Conservation (phyloP, 495 filamentous ascomycete genomes). For the Filosporella fistucella region DNA sequence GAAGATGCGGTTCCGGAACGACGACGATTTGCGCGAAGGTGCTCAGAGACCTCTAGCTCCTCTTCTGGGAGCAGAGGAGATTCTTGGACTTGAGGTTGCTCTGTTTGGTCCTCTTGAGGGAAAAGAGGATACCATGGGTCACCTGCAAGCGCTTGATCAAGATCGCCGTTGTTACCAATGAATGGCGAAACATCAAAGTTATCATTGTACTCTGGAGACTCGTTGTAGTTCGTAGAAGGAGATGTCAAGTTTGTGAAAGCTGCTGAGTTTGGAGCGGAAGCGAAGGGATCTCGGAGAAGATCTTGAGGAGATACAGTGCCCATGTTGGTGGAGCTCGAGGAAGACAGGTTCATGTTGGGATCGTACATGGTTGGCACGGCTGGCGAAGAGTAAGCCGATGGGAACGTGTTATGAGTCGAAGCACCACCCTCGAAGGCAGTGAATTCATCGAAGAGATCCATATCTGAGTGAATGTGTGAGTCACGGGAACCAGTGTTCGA, state of each 20-base stretch:
- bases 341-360: constrained; percentile 34
- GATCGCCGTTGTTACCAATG: constrained; percentile 41
- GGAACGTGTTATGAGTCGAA: constrained; percentile 23
- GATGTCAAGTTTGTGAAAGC: constrained; percentile 84
- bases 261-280: constrained; percentile 76
- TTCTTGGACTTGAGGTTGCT: constrained; percentile 24
- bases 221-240: constrained; percentile 68
- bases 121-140: constrained; percentile 66
- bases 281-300: constrained; percentile 58
- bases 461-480: constrained; percentile 35
- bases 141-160: constrained; percentile 33
- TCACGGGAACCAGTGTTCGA: constrained; percentile 14
- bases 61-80: constrained; percentile 38
- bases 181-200: constrained; percentile 75
- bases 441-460: constrained; percentile 45
- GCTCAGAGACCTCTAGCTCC: constrained; percentile 30
- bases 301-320: constrained; percentile 86
- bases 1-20: constrained; percentile 38
- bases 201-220: constrained; percentile 63
- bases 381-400: constrained; percentile 40
- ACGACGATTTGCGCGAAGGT: constrained; percentile 31
- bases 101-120: constrained; percentile 39
- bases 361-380: constrained; percentile 43
- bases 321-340: constrained; percentile 37
- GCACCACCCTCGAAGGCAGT: constrained; percentile 39